Conservation (phyloP, 2,329 filamentous ascomycete species). For the Arthrinium phaeospermum region DNA sequence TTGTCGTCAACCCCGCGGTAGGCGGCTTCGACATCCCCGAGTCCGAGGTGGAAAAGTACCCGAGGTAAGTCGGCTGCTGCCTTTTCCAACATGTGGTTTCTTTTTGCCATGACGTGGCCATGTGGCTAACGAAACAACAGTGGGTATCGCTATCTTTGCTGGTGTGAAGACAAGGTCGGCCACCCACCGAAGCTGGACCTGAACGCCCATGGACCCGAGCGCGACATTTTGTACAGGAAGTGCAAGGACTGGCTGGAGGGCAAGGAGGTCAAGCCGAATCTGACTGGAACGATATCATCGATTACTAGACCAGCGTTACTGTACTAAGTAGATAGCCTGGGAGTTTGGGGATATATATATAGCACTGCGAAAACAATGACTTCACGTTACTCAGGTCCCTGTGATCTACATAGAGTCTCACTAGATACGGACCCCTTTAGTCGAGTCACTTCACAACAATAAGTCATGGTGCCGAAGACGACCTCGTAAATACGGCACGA, state of each 20-base stretch:
- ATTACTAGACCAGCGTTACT: not conserved
- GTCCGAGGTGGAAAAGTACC: slow-evolving; percentile 45
- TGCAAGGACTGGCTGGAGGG: slow-evolving; percentile 6
- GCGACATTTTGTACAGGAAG: not conserved
- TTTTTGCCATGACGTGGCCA: too few species aligned
- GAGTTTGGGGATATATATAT: not conserved
- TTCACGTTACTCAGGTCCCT: too few species aligned
- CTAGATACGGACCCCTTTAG: too few species aligned
- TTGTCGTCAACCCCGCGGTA: slow-evolving; percentile 48
- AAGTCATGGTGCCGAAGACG: too few species aligned
- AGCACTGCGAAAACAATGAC: too few species aligned
- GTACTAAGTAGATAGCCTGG: not conserved
- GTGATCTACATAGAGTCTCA: too few species aligned
- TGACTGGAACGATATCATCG: not conserved
- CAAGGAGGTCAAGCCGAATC: not conserved
- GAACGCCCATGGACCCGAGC: not conserved
- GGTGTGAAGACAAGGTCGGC: not conserved
- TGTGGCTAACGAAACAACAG: not conserved
- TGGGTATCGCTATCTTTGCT: not conserved
- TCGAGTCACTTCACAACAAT: too few species aligned
- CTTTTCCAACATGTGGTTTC: not conserved
- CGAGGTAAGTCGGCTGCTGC: slow-evolving; percentile 24
- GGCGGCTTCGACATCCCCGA: slow-evolving; percentile 46
- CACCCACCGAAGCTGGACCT: not conserved
- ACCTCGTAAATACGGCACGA: too few species aligned